Evolutionary conservation across 176 grass and related monocot species (phyloP).

Genomic region (Paspalum notatum): DNA sequence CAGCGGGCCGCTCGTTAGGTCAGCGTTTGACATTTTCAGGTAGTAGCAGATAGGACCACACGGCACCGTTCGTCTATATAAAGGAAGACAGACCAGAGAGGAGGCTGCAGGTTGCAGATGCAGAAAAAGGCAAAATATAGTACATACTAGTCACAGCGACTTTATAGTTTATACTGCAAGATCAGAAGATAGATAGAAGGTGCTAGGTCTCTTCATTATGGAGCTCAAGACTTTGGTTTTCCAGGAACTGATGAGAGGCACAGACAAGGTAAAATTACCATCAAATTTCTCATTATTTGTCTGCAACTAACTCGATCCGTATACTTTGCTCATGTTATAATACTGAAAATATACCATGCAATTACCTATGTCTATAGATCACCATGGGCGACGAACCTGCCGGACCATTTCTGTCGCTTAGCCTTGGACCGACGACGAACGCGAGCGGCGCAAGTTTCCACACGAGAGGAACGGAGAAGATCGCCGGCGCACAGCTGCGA

Average conservation of each 20-base stretch:
- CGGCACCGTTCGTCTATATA: background rate
- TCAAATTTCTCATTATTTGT: background rate
- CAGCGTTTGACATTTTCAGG: slow-evolving; percentile 47
- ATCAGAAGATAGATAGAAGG: background rate
- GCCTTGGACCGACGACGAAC: slow-evolving; percentile 5
- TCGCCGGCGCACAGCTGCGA: background rate
- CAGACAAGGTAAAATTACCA: background rate
- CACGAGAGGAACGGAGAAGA: background rate
- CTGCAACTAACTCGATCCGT: background rate
- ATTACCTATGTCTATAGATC: background rate
- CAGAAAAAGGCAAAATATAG: background rate
- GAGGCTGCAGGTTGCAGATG: slow-evolving; percentile 2
- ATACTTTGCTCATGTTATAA: background rate
- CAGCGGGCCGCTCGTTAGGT: background rate
- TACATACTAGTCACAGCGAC: too few relatives aligned
- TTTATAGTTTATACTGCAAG: background rate
- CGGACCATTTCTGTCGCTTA: background rate
- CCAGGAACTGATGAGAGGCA: background rate
- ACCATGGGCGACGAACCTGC: background rate
- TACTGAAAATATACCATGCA: background rate
- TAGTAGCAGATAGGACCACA: background rate
- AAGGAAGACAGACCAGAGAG: background rate
- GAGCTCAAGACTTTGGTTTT: slow-evolving; percentile 31
- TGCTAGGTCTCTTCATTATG: background rate
- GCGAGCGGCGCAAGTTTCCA: background rate